Conservation (phyloP, 2,329 filamentous ascomycete genomes). For the Dichotomopilus funicola region DNA sequence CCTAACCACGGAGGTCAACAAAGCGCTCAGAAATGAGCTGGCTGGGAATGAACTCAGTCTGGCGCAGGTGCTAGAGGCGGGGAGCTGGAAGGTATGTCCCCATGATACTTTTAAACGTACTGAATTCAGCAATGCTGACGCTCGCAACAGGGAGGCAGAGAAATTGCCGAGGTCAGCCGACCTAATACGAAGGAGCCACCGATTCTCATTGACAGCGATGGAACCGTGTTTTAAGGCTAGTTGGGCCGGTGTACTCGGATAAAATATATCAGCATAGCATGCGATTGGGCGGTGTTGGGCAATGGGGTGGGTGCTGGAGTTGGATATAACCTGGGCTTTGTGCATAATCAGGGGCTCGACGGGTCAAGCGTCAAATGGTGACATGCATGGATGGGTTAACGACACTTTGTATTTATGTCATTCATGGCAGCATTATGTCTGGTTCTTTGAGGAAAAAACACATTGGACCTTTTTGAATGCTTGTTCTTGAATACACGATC, state of each 20-base stretch:
- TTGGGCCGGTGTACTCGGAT: neutral
- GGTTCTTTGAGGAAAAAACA: too few relatives aligned
- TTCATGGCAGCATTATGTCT: too few relatives aligned
- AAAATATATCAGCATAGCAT: neutral
- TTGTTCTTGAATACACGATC: too few relatives aligned
- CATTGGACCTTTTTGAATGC: too few relatives aligned
- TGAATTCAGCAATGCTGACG: slow-evolving; percentile 1
- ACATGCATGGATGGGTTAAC: too few relatives aligned
- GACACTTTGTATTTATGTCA: too few relatives aligned
- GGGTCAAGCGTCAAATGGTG: too few relatives aligned
- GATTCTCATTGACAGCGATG: slow-evolving; percentile 93
- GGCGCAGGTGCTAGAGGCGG: slow-evolving; percentile 88
- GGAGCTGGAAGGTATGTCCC: slow-evolving; percentile 84
- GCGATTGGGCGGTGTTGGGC: neutral
- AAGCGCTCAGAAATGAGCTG: slow-evolving; percentile 57
- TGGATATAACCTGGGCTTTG: too few relatives aligned
- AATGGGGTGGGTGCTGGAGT: neutral
- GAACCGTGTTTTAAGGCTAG: slow-evolving; percentile 66
- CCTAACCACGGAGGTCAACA: slow-evolving; percentile 49
- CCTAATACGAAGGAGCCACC: slow-evolving; percentile 96
- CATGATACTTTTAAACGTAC: slow-evolving; percentile 8
- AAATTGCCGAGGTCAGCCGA: slow-evolving; percentile 89
- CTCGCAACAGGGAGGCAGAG: slow-evolving; percentile 66
- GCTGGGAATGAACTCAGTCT: slow-evolving; percentile 66
- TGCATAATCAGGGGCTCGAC: too few relatives aligned